Percentiles rank a stretch among this genome's conserved stretches.
Conservation (phyloP, 306 rosid species). For the Elaeagnus macrophylla region DNA sequence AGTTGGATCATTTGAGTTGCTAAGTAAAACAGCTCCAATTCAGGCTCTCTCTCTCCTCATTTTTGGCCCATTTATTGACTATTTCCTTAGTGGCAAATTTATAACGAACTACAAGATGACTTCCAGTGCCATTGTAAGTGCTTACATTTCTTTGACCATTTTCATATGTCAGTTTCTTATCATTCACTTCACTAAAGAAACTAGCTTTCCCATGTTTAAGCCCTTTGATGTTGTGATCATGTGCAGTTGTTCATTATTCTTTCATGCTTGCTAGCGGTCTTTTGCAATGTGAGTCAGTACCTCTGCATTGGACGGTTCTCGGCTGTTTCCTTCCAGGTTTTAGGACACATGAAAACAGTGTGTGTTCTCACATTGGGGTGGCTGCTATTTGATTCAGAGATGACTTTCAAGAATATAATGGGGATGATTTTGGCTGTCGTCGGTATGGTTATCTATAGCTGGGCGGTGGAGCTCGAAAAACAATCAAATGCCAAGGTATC, state of each 20-base stretch:
- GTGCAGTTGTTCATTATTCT: constrained; percentile 72
- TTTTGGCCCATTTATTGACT: constrained; percentile 76
- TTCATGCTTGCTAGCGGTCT: constrained; percentile 71
- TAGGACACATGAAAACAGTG: constrained; percentile 94
- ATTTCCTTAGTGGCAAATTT: constrained; percentile 54
- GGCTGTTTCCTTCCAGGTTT: constrained; percentile 84
- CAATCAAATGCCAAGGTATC: constrained; percentile 34
- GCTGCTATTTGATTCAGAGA: constrained; percentile 80
- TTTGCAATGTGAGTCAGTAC: constrained; percentile 88
- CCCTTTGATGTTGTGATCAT: constrained; percentile 7
- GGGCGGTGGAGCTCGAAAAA: constrained; percentile 79
- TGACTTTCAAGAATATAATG: constrained; percentile 69
- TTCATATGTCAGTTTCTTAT: neutral
- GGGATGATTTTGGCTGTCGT: constrained; percentile 69
- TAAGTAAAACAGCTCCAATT: constrained; percentile 94
- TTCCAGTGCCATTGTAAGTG: constrained; percentile 67
- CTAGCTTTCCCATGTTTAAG: neutral
- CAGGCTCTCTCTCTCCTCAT: constrained; percentile 75
- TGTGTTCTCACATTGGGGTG: constrained; percentile 84
- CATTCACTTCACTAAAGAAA: neutral
- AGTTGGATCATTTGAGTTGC: constrained; percentile 90
- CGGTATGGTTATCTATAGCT: constrained; percentile 87
- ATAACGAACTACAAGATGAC: constrained; percentile 65
- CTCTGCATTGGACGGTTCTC: constrained; percentile 93
- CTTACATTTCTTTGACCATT: constrained; percentile 2